Evolutionary conservation across 75 land plant species (phyloP).

Genomic region (Isoetes taiwanensis): DNA sequence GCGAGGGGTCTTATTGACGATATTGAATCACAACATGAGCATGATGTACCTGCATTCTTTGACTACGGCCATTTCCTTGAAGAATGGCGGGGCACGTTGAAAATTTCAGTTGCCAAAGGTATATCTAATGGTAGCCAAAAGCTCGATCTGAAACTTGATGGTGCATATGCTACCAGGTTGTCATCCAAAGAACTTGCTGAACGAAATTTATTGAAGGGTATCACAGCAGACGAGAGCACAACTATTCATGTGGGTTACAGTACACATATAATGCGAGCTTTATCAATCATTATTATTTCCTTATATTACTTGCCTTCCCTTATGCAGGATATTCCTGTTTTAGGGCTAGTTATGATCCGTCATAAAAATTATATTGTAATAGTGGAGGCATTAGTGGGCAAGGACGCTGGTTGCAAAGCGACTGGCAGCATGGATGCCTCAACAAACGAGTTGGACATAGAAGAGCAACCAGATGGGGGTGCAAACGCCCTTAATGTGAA

Average conservation of each 20-base stretch:
- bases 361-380: constrained; percentile 1
- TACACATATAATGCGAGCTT: too few species aligned
- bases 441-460: background rate
- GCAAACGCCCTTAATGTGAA: constrained; percentile 4
- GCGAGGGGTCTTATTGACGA: background rate
- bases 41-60: background rate
- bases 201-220: background rate
- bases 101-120: background rate
- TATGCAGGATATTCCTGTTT: background rate
- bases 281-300: too few species aligned
- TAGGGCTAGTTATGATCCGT: constrained; percentile 1
- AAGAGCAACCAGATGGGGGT: background rate
- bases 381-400: background rate
- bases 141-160: background rate
- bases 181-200: background rate
- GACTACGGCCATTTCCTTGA: background rate
- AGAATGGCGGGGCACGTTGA: background rate
- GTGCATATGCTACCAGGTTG: background rate
- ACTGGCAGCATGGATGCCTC: background rate
- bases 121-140: background rate
- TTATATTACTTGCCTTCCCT: too few species aligned
- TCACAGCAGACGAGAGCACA: constrained; percentile 6
- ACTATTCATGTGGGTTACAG: constrained; percentile 7
- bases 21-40: background rate
- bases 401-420: background rate